Conservation (phyloP, 441 rosid genomes). For the Corymbia calophylla region DNA sequence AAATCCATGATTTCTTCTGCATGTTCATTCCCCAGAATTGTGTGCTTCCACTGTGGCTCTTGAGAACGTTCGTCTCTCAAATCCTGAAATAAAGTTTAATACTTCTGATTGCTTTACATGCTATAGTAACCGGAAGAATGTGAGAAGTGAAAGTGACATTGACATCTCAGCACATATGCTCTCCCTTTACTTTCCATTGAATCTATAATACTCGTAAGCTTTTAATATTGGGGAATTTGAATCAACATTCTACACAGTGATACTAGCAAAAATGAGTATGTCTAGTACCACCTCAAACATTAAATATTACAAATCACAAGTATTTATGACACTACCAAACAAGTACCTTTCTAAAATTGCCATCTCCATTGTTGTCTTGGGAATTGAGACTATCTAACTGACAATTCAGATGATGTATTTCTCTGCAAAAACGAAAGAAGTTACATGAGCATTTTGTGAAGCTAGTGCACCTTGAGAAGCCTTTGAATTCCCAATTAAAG, state of each 20-base stretch:
- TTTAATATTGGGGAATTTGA: neutral
- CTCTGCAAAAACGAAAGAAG: constrained; percentile 41
- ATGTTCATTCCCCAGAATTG: constrained; percentile 29
- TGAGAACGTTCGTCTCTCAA: constrained; percentile 4
- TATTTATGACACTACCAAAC: neutral
- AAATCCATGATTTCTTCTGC: constrained; percentile 69
- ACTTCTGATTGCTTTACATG: neutral
- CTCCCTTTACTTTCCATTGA: neutral
- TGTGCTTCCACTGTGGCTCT: constrained; percentile 13
- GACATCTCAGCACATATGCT: neutral
- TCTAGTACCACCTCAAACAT: neutral
- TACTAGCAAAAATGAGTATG: neutral
- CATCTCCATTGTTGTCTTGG: constrained; percentile 24
- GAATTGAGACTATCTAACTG: constrained; percentile 38
- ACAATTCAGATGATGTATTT: constrained; percentile 45
- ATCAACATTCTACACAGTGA: neutral
- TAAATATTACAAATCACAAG: neutral
- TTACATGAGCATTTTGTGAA: neutral
- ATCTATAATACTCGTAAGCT: neutral
- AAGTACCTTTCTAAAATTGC: constrained; percentile 38
- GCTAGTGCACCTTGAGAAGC: neutral
- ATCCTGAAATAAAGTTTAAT: neutral
- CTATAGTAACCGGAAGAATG: neutral
- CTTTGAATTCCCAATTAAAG: neutral
- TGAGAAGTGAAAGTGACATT: neutral